A percentile compares a stretch with the other conserved stretches of the same genome.
Evolutionary conservation across 2,329 filamentous ascomycete genomes (phyloP).

Genomic region (Clonostachys sp.): DNA sequence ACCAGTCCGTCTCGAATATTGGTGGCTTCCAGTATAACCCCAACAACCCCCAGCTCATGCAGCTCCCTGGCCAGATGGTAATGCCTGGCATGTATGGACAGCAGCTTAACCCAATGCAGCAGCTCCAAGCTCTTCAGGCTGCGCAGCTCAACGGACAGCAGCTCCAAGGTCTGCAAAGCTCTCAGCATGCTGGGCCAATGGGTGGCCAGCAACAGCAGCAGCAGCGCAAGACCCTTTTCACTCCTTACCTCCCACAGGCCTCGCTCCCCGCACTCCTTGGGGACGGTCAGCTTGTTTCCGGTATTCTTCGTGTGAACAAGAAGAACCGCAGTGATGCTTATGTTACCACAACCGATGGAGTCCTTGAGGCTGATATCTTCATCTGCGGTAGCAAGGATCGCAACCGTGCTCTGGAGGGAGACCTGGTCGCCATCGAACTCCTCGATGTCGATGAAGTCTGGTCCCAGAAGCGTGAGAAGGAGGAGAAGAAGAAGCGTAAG

Average conservation of each 20-base stretch:
- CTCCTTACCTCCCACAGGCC: slow-evolving; percentile 92
- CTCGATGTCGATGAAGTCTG: slow-evolving; percentile 98
- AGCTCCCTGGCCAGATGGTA: slow-evolving; percentile 82
- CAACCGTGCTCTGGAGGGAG: slow-evolving; percentile 93
- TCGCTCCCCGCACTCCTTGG: slow-evolving; percentile 85
- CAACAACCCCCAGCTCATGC: slow-evolving; percentile 80
- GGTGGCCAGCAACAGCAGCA: slow-evolving; percentile 73
- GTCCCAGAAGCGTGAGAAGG: slow-evolving; percentile 98
- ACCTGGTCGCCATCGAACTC: slow-evolving; percentile 91
- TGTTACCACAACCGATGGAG: slow-evolving; percentile 82
- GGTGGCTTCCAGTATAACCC: slow-evolving; percentile 82
- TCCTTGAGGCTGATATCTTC: slow-evolving; percentile 95
- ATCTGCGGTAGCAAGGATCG: slow-evolving; percentile 99
- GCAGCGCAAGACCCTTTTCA: slow-evolving; percentile 97
- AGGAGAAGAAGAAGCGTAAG: slow-evolving; percentile 99
- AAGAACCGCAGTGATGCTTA: slow-evolving; percentile 99
- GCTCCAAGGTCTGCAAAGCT: slow-evolving; percentile 62
- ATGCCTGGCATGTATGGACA: slow-evolving; percentile 85
- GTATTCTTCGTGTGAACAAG: slow-evolving; percentile 97
- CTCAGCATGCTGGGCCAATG: slow-evolving; percentile 67
- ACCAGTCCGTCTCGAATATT: slow-evolving; percentile 77
- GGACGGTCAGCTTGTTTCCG: slow-evolving; percentile 91
- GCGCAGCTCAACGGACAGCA: slow-evolving; percentile 77
- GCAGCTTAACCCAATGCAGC: slow-evolving; percentile 83
- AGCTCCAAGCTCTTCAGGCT: slow-evolving; percentile 88